These are phyloP conservation scores for Aspergillus ustus DNA, from an alignment of 2,329 filamentous ascomycete genomes.

Conservation along the genomic window DNA sequence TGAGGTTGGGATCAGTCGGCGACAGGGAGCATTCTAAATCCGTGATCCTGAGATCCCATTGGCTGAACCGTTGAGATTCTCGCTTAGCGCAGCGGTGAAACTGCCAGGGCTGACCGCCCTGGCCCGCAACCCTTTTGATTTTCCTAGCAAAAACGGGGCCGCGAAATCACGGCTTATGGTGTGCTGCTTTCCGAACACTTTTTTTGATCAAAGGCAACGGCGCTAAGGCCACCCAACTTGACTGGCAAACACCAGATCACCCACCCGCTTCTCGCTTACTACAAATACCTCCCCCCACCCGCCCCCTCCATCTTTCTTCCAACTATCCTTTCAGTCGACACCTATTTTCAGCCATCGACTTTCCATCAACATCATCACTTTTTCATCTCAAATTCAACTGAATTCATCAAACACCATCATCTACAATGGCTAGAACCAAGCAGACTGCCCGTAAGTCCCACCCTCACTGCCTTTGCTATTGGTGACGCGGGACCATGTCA, in stretches of 20 bases:
- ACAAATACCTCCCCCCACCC: slow-evolving; percentile 50
- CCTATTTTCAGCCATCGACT: slow-evolving; percentile 32
- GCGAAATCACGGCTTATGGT: slow-evolving; percentile 39
- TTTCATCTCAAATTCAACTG: slow-evolving; percentile 35
- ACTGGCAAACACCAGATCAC: slow-evolving; percentile 41
- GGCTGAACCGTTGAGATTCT: slow-evolving; percentile 31
- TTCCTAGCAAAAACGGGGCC: slow-evolving; percentile 31
- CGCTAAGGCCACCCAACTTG: slow-evolving; percentile 34
- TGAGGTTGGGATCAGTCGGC: slow-evolving; percentile 43
- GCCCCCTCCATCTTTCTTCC: slow-evolving; percentile 42
- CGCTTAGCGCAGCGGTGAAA: slow-evolving; percentile 38
- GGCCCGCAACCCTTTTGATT: slow-evolving; percentile 28
- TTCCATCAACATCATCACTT: slow-evolving; percentile 34
- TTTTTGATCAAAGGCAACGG: slow-evolving; percentile 35
- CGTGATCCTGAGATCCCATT: slow-evolving; percentile 46
- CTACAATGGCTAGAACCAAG: slow-evolving; percentile 57
- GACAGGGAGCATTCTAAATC: slow-evolving; percentile 33
- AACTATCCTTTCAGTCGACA: slow-evolving; percentile 33
- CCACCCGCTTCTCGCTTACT: slow-evolving; percentile 37
- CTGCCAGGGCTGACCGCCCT: slow-evolving; percentile 24
- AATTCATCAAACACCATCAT: slow-evolving; percentile 36
- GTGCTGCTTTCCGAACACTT: slow-evolving; percentile 39
- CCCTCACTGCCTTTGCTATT: slow-evolving; percentile 29
- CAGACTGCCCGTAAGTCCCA: slow-evolving; percentile 56
- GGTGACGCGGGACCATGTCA: slow-evolving; percentile 22